phyloP scores from a whole-genome alignment of 2,329 filamentous ascomycete genomes.

The Nakataea oryzae region DNA sequence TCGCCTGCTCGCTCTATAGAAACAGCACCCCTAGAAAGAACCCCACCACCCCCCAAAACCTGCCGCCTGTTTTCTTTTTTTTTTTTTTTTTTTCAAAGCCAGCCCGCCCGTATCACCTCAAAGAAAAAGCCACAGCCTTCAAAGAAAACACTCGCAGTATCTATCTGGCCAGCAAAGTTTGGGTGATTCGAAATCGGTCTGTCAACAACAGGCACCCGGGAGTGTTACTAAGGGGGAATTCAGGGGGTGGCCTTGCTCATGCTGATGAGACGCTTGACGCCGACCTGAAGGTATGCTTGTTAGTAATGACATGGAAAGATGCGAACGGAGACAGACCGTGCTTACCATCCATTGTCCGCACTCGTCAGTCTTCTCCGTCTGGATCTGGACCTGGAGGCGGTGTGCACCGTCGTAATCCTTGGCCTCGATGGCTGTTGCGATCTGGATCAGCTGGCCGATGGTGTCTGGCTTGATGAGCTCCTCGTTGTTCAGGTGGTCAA shows the following conservation, averaged over 20 bases:
- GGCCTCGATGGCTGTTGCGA: constrained; percentile 55
- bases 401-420: constrained; percentile 61
- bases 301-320: too few relatives aligned
- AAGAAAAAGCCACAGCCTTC: not conserved
- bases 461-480: constrained; percentile 78
- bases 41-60: not conserved
- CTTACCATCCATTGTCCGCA: constrained; percentile 83
- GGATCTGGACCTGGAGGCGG: constrained; percentile 62
- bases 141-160: not conserved
- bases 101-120: too few relatives aligned
- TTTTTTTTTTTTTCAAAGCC: too few relatives aligned
- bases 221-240: not conserved
- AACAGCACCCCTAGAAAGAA: not conserved
- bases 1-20: not conserved
- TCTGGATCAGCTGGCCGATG: constrained; percentile 52
- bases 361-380: constrained; percentile 67
- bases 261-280: constrained; percentile 51
- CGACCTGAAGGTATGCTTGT: constrained; percentile 29
- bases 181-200: not conserved
- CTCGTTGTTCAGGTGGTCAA: constrained; percentile 94
- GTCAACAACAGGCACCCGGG: not conserved
- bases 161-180: not conserved
- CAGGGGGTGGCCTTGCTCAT: constrained; percentile 51
- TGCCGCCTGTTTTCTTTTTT: not conserved
- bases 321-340: constrained; percentile 9